Percentiles rank a stretch among this genome's conserved stretches.
phyloP scores from a whole-genome alignment of 768 basidiomycete genomes.

The Boletus rubescentipes region DNA sequence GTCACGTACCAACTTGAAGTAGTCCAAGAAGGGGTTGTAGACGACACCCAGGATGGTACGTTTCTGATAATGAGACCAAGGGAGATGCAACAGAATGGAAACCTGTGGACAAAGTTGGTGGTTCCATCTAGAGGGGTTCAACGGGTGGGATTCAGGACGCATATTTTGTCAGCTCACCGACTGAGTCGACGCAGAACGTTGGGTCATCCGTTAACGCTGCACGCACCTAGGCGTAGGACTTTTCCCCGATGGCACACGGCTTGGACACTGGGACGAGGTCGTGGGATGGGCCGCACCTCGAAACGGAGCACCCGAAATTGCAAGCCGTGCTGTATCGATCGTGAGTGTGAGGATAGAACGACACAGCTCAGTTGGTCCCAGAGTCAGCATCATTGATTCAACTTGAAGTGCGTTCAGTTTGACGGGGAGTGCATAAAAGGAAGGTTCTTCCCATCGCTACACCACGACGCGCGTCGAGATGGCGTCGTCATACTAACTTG shows the following conservation, averaged over 20 bases:
- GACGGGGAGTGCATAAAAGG: slow-evolving; percentile 15
- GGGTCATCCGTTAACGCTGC: slow-evolving; percentile 78
- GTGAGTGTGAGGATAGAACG: slow-evolving; percentile 66
- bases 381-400: too few relatives aligned
- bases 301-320: slow-evolving; percentile 61
- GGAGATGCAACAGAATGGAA: slow-evolving; percentile 87
- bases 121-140: slow-evolving; percentile 61
- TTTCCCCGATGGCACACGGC: slow-evolving; percentile 76
- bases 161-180: slow-evolving; percentile 49
- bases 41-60: slow-evolving; percentile 85
- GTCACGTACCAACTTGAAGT: slow-evolving; percentile 57
- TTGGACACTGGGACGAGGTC: neutral
- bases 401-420: too few relatives aligned
- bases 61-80: slow-evolving; percentile 83
- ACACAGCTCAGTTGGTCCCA: slow-evolving; percentile 47
- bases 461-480: slow-evolving; percentile 35
- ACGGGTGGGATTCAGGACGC: neutral
- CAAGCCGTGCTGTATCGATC: slow-evolving; percentile 61
- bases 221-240: slow-evolving; percentile 75
- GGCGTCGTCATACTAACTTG: slow-evolving; percentile 30
- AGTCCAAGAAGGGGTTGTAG: slow-evolving; percentile 85
- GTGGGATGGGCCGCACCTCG: neutral
- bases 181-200: slow-evolving; percentile 96
- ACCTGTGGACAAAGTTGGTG: slow-evolving; percentile 83
- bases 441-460: slow-evolving; percentile 30